Evolutionary conservation across 768 basidiomycete species (phyloP), one percentile per base, ranked within the genome.

Genomic region (Phylloporus sp.): DNA sequence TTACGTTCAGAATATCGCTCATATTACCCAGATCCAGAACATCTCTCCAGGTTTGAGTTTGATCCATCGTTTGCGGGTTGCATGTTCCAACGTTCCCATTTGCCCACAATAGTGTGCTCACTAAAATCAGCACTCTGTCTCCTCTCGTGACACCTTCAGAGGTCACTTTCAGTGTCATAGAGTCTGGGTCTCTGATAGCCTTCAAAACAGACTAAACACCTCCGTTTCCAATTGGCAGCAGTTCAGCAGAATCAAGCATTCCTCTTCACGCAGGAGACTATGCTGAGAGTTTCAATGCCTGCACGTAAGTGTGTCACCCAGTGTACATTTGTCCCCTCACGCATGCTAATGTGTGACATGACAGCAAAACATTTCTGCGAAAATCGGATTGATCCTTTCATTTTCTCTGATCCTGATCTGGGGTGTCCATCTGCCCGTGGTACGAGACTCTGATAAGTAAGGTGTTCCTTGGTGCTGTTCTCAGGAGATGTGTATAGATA

Each of bases 211-310:
- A 87, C 92, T 64, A 88, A 92, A 66, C 80, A 91, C 10, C 76
- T 97, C 49, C 79, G 92, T 45, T 77, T 84, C 63, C 91, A 95
- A 55, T 74, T 97, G 18, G 72, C 77, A 29, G 82, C 82, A 32
- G 93, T 95, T 3, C 88, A 97, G 59, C 77, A 77, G 18, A 90
- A 91, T 55, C 83, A 95, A 62, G 93, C 92, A 0, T 98, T 99
- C 71, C 76, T 32, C 79, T 99, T 3, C 97, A 99, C 56, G 97
- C 97, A 1, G 97, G 97, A 2, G 97, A 99, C 63, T 99, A 97
- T 61, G 94, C 92, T n/a, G 91, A 95, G 69, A 88, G 90, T 66
- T 95, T 95, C 62, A 86, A 90, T 59, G 91, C 91, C 0, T 94
- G 91, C 66, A 92, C 89, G 0, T 82, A 91, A 55, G 90, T 91